Evolutionary conservation across 768 basidiomycete genomes (phyloP).

Genomic region (Infundibulicybe gibba): DNA sequence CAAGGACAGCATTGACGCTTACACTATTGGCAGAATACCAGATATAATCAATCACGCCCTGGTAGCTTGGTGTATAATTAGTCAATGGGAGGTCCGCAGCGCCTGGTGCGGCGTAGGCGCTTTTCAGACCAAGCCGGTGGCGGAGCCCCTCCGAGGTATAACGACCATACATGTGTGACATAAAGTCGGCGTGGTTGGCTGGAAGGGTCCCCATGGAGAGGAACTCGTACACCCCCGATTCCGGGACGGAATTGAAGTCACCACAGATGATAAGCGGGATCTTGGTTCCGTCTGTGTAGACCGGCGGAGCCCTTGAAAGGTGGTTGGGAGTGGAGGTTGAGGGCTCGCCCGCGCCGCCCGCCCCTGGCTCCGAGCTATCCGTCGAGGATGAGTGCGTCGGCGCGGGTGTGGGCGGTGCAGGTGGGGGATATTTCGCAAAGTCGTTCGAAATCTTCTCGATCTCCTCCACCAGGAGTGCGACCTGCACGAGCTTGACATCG

Average conservation of each 20-base stretch:
- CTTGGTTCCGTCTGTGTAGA: conserved; percentile 79
- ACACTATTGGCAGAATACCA: conserved; percentile 82
- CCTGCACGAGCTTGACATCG: conserved; percentile 97
- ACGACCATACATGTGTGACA: conserved; percentile 85
- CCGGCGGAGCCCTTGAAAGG: conserved; percentile 51
- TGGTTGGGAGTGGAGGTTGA: conserved; percentile 12
- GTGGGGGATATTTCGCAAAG: conserved; percentile 80
- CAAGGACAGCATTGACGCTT: conserved; percentile 78
- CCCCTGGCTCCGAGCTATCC: conserved; percentile 14
- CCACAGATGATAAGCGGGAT: conserved; percentile 91
- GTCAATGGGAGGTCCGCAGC: conserved; percentile 62
- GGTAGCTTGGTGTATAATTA: conserved; percentile 87
- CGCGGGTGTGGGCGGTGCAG: conserved; percentile 38
- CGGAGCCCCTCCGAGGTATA: conserved; percentile 88
- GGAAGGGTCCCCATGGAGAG: conserved; percentile 67
- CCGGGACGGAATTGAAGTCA: conserved; percentile 92
- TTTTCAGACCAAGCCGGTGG: conserved; percentile 81
- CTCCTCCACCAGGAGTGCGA: conserved; percentile 89
- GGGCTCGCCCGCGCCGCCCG: conserved; percentile 5
- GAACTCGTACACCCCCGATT: conserved; percentile 91
- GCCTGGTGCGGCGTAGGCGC: conserved; percentile 63
- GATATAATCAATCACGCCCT: conserved; percentile 88
- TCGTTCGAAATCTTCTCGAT: conserved; percentile 83
- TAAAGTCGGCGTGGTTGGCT: conserved; percentile 85
- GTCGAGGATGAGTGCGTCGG: conserved; percentile 14